Evolutionary conservation across 2,329 filamentous ascomycete genomes (phyloP), one percentile per base, ranked within the genome.

Genomic region (Epichloe elymi): DNA sequence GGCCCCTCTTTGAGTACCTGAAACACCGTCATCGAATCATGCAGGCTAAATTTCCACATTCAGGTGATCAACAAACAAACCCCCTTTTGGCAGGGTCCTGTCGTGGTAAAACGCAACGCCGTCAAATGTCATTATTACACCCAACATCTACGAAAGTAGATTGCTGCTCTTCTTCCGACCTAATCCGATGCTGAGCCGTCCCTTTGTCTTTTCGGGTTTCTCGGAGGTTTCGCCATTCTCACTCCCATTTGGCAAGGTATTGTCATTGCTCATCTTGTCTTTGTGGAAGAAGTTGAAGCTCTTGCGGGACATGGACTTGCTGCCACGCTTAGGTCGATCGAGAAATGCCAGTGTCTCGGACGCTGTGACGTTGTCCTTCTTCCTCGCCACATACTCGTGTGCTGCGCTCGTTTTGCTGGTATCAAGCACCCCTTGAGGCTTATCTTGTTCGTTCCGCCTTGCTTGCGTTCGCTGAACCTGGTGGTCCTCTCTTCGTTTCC

Each of bases 281-380:
- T 78, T 80, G 58, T 74, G 72, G 38, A 83, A 68, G 61, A 86
- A 85, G 35, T 76, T 78, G 60, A 87, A 83, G 57, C 86, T 85
- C 66, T 85, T 88, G 55, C 83, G 80, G 46, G 86, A 79, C 71
- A 95, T 77, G 56, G 86, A 89, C 70, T 87, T 91, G 65, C 83
- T 88, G 10, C 80, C 80, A 50, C 83, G 76, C 58, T 82, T 79
- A 56, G 86, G 82, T 43, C 86, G 75, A 59, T 79, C 80, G 41
- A 93, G 69, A 33, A 80, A 72, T 5, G 73, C 70, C 33, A 64
- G 63, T 48, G 60, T 63, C 54, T 64, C 74, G 61, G 60, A 74
- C 15, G 61, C 58, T 14, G 19, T 26, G n/a, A 63, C 65, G 30
- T 54, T 44, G 37, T 70, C 69, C 52, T 67, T 69, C 57, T 67